Percentiles rank a stretch among this genome's conserved stretches.
These are phyloP conservation scores for Phytophthora pistaciae DNA, from an alignment of 352 stramenopile species.

Conservation along the genomic window DNA sequence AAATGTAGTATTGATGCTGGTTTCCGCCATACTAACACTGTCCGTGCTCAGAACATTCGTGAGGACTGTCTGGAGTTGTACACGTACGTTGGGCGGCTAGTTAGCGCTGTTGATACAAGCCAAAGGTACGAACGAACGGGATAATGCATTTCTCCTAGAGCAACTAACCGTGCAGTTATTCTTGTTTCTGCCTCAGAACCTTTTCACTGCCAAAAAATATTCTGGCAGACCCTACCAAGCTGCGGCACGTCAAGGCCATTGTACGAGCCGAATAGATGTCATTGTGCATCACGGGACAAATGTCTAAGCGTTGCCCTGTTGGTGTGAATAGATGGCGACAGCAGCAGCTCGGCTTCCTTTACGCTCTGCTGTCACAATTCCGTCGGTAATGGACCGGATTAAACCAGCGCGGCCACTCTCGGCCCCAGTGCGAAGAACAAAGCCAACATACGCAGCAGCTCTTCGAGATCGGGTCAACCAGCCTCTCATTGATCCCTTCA, in stretches of 20 bases:
- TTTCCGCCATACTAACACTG: not conserved
- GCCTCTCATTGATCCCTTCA: conserved; percentile 13
- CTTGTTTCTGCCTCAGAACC: conserved; percentile 16
- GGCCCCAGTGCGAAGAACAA: conserved; percentile 70
- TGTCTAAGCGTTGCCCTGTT: conserved; percentile 6
- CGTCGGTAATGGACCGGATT: conserved; percentile 10
- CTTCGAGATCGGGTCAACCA: conserved; percentile 65
- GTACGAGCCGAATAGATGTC: conserved; percentile 35
- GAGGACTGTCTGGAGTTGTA: conserved; percentile 80
- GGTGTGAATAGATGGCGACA: conserved; percentile 55
- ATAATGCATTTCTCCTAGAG: not conserved
- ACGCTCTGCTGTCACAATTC: conserved; percentile 7
- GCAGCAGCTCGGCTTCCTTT: conserved; percentile 31
- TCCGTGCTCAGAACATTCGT: conserved; percentile 55
- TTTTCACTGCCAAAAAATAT: conserved; percentile 72
- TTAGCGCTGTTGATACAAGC: conserved; percentile 38
- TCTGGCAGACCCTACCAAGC: conserved; percentile 71
- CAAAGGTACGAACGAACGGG: conserved; percentile 20
- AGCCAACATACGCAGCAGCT: conserved; percentile 58
- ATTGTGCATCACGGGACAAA: not conserved
- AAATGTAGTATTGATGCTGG: not conserved
- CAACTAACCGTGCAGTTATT: conserved; percentile 6
- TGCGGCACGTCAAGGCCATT: conserved; percentile 78
- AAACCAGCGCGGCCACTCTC: conserved; percentile 61
- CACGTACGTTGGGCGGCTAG: conserved; percentile 57